Percentiles rank a stretch among this genome's conserved stretches.
Evolutionary conservation across 306 rosid genomes (phyloP).

Genomic region (Nissolia schottii): DNA sequence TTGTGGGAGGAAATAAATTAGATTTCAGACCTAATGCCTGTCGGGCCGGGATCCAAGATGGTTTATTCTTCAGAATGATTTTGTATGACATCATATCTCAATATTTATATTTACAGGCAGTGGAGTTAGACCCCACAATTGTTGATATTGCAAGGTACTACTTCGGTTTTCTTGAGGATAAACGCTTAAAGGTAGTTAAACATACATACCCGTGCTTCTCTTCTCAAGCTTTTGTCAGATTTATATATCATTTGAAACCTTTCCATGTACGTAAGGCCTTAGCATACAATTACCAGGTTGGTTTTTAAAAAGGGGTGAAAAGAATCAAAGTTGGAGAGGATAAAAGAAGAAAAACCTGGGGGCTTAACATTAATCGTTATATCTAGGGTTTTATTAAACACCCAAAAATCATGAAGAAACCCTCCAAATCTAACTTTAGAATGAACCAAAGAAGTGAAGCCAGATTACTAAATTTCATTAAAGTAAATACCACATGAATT

Average conservation of each 20-base stretch:
- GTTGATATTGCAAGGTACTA: conserved; percentile 64
- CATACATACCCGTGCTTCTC: background rate
- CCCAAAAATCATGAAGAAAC: background rate
- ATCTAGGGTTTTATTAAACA: background rate
- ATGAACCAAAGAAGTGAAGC: background rate
- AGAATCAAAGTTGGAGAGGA: background rate
- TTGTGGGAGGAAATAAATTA: background rate
- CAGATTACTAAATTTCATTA: background rate
- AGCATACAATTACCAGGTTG: background rate
- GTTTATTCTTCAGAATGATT: conserved; percentile 2
- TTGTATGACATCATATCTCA: conserved; percentile 17
- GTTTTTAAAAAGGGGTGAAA: background rate
- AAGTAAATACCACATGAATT: background rate
- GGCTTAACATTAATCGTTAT: background rate
- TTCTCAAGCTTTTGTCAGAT: background rate
- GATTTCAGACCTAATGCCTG: background rate
- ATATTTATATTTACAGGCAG: conserved; percentile 52
- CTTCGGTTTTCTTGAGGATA: conserved; percentile 71
- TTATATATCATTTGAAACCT: background rate
- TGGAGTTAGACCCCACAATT: conserved; percentile 76
- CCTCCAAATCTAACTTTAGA: background rate
- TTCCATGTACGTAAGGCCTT: background rate
- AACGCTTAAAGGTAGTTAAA: conserved; percentile 59
- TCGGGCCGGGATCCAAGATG: background rate
- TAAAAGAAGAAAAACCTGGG: background rate